Evolutionary conservation across 2,329 filamentous ascomycete species (phyloP), one percentile per base, ranked within the genome.

Genomic region (Penicillium hesseltinei): DNA sequence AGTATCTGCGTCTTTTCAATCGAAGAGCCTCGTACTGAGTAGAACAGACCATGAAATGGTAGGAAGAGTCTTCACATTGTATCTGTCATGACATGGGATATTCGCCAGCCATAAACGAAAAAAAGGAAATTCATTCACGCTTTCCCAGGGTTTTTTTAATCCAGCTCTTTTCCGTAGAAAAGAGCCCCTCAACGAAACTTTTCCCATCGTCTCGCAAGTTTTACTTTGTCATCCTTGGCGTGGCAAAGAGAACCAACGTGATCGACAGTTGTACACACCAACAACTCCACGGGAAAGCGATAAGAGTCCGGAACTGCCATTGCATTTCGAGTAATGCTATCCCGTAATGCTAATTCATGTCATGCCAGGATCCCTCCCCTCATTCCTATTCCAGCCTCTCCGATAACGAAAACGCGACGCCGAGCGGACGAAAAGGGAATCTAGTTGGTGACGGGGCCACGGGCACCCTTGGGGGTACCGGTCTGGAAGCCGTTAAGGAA

Each of bases 401-500:
- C 66, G 68, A 67, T 62, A 73, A 68, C 70, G 69, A 70, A 72
- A 71, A 70, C 67, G 66, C 71, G 69, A 72, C 71, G 66, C 70
- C 69, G 68, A 66, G 56, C 64, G 51, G 57, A 64, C 59, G 59
- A 67, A 65, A 63, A 62, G 66, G 62, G 60, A 67, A 70, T 70
- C 69, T 78, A 79, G 65, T 74, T 71, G 66, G 69, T 78, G 64
- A 77, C 69, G 71, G 85, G 82, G 74, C 89, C 90, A 70, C 88
- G 88, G 71, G 92, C 83, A 75, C 88, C 89, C 84, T 95, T 92
- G 77, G 92, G 92, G 72, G 84, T 80, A 77, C 94, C 94, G 71
- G 82, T 86, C 84, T 90, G 93, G 91, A 99, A 99, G 73, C 92
- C 92, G 84, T 99, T 99, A 85, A 89, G 91, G 88, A 96, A 96